A percentile compares a stretch with the other conserved stretches of the same genome.
phyloP scores from a whole-genome alignment of 2,329 filamentous ascomycete species.

The Diaporthe humulicola region DNA sequence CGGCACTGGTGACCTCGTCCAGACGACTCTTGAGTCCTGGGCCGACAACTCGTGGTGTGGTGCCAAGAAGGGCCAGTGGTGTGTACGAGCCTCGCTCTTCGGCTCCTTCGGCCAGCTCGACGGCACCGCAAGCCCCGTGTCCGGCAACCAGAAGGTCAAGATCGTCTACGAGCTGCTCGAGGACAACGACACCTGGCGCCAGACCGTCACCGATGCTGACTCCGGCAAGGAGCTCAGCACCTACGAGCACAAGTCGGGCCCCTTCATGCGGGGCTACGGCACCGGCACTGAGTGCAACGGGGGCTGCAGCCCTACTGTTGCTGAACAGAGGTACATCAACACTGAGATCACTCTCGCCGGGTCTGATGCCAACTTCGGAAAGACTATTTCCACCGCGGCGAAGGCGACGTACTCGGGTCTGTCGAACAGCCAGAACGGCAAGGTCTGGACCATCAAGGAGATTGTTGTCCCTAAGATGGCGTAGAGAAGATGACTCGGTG shows the following conservation, averaged over 20 bases:
- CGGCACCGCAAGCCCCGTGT: constrained; percentile 28
- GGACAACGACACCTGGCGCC: constrained; percentile 43
- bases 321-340: constrained; percentile 53
- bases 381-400: constrained; percentile 45
- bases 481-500: background rate
- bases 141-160: constrained; percentile 28
- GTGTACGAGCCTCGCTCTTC: constrained; percentile 55
- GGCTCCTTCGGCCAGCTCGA: constrained; percentile 57
- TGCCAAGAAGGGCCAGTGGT: constrained; percentile 53
- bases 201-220: constrained; percentile 51
- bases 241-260: constrained; percentile 50
- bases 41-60: constrained; percentile 56
- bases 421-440: constrained; percentile 50
- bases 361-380: constrained; percentile 48
- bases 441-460: constrained; percentile 52
- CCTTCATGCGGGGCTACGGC: constrained; percentile 53
- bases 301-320: constrained; percentile 54
- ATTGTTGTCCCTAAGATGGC: constrained; percentile 26
- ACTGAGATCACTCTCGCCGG: constrained; percentile 54
- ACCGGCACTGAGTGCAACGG: constrained; percentile 57
- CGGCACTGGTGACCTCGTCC: constrained; percentile 57
- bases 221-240: constrained; percentile 51
- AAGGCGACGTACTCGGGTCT: constrained; percentile 52
- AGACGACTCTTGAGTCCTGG: constrained; percentile 58
- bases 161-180: constrained; percentile 45